These are phyloP conservation scores for Lasiodiplodia sp. DNA, from an alignment of 2,329 filamentous ascomycete species.

Conservation along the genomic window DNA sequence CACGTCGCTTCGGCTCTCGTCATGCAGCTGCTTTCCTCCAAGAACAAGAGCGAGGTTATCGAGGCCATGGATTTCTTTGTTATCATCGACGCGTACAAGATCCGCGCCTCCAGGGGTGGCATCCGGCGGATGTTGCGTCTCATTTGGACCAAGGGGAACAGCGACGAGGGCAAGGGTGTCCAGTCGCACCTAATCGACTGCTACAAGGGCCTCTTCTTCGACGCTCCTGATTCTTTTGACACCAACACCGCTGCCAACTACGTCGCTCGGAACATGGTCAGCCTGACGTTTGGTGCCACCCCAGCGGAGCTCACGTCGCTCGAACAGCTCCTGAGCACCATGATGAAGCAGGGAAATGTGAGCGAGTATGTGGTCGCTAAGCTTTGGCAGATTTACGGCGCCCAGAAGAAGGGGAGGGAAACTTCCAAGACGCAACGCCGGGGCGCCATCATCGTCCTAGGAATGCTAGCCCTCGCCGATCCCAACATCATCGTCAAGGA, in stretches of 20 bases:
- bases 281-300: constrained; percentile 92
- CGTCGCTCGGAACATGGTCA: constrained; percentile 98
- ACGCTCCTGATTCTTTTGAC: constrained; percentile 87
- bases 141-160: constrained; percentile 99
- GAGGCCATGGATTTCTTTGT: constrained; percentile 99
- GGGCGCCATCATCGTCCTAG: constrained; percentile 93
- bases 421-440: constrained; percentile 91
- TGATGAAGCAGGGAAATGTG: constrained; percentile 94
- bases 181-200: constrained; percentile 97
- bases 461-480: constrained; percentile 93
- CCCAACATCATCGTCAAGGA: constrained; percentile 93
- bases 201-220: constrained; percentile 95
- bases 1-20: constrained; percentile 82
- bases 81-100: constrained; percentile 92
- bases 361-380: constrained; percentile 87
- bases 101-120: constrained; percentile 89
- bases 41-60: constrained; percentile 98
- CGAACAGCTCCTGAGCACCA: constrained; percentile 92
- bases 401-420: constrained; percentile 78
- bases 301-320: constrained; percentile 94
- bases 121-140: constrained; percentile 95
- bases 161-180: constrained; percentile 97
- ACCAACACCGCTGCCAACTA: constrained; percentile 93
- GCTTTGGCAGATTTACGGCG: constrained; percentile 96
- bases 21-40: constrained; percentile 87